Evolutionary conservation across 1,284 basidiomycete species (phyloP).

Genomic region (Cutaneotrichosporon arboriforme): DNA sequence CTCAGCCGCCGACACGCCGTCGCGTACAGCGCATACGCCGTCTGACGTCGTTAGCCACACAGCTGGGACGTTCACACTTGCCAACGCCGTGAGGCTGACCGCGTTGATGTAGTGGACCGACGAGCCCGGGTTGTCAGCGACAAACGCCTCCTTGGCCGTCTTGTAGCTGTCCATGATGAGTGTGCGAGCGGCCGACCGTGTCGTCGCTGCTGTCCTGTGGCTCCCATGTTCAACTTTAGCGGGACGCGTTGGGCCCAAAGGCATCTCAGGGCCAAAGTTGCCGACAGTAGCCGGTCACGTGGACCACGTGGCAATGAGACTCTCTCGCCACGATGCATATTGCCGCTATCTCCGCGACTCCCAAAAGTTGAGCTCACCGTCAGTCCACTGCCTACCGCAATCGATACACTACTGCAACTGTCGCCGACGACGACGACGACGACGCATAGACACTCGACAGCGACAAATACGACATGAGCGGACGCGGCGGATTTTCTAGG

Average conservation of each 20-base stretch:
- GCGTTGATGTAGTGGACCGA: constrained; percentile 68
- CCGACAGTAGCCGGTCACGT: no score
- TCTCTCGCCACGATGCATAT: not conserved
- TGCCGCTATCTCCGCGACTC: not conserved
- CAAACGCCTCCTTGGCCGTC: constrained; percentile 76
- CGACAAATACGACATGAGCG: constrained; percentile 35
- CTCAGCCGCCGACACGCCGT: constrained; percentile 48
- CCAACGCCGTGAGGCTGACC: constrained; percentile 65
- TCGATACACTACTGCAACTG: no score
- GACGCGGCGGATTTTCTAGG: constrained; percentile 46
- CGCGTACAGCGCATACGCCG: constrained; percentile 65
- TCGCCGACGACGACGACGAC: no score
- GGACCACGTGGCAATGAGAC: no score
- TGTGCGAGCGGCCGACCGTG: not conserved
- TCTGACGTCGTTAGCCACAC: constrained; percentile 48
- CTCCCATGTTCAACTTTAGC: not conserved
- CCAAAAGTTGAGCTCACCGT: not conserved
- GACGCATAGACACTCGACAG: not conserved
- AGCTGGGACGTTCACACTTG: constrained; percentile 52
- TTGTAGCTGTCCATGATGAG: constrained; percentile 59
- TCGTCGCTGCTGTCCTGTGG: not conserved
- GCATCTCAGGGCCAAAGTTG: no score
- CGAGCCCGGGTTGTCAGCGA: constrained; percentile 72
- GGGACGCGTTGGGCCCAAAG: not conserved
- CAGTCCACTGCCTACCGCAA: no score